Percentiles rank a stretch among this genome's conserved stretches.
Evolutionary conservation across 2,329 filamentous ascomycete species (phyloP).

Genomic region (Aspergillus unguis): DNA sequence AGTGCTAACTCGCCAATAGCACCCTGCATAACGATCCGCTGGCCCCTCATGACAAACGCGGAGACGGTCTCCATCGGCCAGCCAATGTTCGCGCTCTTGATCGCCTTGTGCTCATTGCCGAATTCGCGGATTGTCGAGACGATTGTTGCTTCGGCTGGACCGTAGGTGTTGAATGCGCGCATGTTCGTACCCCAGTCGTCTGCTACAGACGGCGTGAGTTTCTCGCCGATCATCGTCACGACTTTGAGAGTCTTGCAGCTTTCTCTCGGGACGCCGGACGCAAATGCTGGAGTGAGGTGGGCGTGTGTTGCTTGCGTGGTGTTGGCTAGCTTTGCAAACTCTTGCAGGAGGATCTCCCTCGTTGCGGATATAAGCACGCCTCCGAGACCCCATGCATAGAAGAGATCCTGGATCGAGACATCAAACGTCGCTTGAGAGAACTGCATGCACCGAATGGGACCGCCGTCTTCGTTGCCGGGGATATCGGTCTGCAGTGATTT

Average conservation of each 20-base stretch:
- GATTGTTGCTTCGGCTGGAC: conserved; percentile 38
- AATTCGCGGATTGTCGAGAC: conserved; percentile 32
- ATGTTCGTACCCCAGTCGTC: conserved; percentile 39
- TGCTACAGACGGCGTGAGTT: conserved; percentile 30
- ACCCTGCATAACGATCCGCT: conserved; percentile 24
- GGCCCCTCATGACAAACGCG: conserved; percentile 27
- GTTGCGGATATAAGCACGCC: conserved; percentile 27
- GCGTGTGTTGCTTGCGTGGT: conserved; percentile 28
- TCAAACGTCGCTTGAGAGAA: conserved; percentile 41
- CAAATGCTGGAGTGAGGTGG: conserved; percentile 33
- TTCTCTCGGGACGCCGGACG: conserved; percentile 27
- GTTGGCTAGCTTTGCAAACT: conserved; percentile 27
- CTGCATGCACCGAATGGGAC: conserved; percentile 34
- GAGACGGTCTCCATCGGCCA: conserved; percentile 31
- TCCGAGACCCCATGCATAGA: conserved; percentile 30
- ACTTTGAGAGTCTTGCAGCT: conserved; percentile 30
- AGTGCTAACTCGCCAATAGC: conserved; percentile 30
- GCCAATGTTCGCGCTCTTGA: conserved; percentile 32
- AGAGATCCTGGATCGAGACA: conserved; percentile 37
- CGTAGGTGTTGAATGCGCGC: conserved; percentile 39
- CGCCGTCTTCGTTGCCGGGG: conserved; percentile 25
- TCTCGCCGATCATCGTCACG: conserved; percentile 37
- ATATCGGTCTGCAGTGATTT: conserved; percentile 32
- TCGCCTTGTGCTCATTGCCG: conserved; percentile 21
- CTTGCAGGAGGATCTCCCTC: conserved; percentile 29